These are phyloP conservation scores for Sclerotinia spermophila DNA, from an alignment of 2,329 filamentous ascomycete species.

Conservation along the genomic window DNA sequence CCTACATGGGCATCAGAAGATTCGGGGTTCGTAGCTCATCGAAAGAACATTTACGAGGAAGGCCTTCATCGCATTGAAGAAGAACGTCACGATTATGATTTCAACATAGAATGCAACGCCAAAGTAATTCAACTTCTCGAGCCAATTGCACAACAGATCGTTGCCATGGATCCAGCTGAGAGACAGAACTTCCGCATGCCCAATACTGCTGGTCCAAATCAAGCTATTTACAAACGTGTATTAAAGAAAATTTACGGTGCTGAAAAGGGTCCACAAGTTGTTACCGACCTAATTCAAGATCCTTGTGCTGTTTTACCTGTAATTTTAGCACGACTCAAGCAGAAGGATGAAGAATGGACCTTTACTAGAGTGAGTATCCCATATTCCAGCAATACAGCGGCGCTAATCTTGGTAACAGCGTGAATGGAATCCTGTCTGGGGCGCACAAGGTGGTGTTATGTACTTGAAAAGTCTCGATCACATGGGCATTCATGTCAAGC, in stretches of 20 bases:
- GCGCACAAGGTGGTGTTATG: slow-evolving; percentile 88
- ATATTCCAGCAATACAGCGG: neutral
- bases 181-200: slow-evolving; percentile 74
- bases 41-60: slow-evolving; percentile 95
- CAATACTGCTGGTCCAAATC: slow-evolving; percentile 82
- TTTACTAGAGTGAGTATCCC: slow-evolving; percentile 62
- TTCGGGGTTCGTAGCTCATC: slow-evolving; percentile 93
- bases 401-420: slow-evolving; percentile 47
- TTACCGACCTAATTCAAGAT: slow-evolving; percentile 78
- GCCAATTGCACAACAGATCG: slow-evolving; percentile 86
- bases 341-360: slow-evolving; percentile 97
- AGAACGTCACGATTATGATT: slow-evolving; percentile 97
- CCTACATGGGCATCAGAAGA: slow-evolving; percentile 99
- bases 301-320: slow-evolving; percentile 87
- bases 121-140: slow-evolving; percentile 96
- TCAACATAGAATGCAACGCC: slow-evolving; percentile 91
- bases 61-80: slow-evolving; percentile 94
- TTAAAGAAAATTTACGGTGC: slow-evolving; percentile 95
- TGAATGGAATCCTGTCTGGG: slow-evolving; percentile 99
- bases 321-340: slow-evolving; percentile 82
- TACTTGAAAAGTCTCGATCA: slow-evolving; percentile 97
- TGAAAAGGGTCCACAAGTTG: slow-evolving; percentile 78
- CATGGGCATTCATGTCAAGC: slow-evolving; percentile 87
- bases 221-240: slow-evolving; percentile 94
- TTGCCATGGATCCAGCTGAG: slow-evolving; percentile 72